Evolutionary conservation across 2,329 filamentous ascomycete genomes (phyloP), one percentile per base, ranked within the genome.

Genomic region (Westerdykella aurantiaca): DNA sequence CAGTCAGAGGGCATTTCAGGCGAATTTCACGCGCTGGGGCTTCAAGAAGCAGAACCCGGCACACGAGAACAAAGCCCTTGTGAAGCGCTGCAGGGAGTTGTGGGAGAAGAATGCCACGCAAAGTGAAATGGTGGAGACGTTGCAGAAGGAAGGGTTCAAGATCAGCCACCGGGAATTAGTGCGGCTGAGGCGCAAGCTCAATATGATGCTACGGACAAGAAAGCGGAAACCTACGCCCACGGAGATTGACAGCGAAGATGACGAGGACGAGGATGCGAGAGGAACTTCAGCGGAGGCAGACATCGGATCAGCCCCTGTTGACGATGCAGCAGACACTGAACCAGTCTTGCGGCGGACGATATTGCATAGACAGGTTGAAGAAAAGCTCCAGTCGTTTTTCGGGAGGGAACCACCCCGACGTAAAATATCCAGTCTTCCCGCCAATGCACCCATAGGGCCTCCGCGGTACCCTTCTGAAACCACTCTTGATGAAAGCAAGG

Each of bases 391-490:
- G 11, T 29, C 25, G 10, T 4, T 12, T 7, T 29, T 29, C 11
- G 25, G 7, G 11, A 10, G 3, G 9, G 25, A 9, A 12, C 25
- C 4, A 61, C 79, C 84, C 42, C 77, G 85, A 41, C 79, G 84
- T 49, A 76, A 83, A 38, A 84, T 82, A 42, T 76, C 80, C 54
- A 79, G 78, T n/a, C 64, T 86, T 21, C 80, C 83, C 12, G 77
- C 83, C 31, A 83, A 87, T 58, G 79, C 80, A 6, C 77, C 82
- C 0, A 80, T 81, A 1, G 80, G 82, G 4, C 79, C 82, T 16
- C 82, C 84, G 12, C 80, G 87, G 17, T 93, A 88, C 50, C 85
- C 85, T 1, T 91, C 86, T 0, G 87, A 93, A 64, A 90, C 85
- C 11, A 90, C 86, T 0, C 78, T 93, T 46, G 83, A 87, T 51